A percentile compares a stretch with the other conserved stretches of the same genome.
phyloP scores from a whole-genome alignment of 495 filamentous ascomycete genomes.

The Aspergillus asperescens region DNA sequence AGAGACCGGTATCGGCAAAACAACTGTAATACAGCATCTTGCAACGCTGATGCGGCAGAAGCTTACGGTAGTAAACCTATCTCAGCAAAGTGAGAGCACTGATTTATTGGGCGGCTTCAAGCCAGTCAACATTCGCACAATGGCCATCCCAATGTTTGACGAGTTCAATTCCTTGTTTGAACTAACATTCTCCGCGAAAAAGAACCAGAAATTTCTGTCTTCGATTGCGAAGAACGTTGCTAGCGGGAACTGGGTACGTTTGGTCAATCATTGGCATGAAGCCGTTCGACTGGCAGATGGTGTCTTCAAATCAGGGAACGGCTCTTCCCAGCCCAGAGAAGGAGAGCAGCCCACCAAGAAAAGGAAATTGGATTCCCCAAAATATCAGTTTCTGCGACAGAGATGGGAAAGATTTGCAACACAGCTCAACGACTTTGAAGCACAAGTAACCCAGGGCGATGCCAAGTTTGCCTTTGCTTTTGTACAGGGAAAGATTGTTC shows the following conservation, averaged over 20 bases:
- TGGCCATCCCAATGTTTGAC: slow-evolving; percentile 86
- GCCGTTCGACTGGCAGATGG: slow-evolving; percentile 77
- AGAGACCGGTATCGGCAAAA: slow-evolving; percentile 98
- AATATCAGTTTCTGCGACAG: slow-evolving; percentile 58
- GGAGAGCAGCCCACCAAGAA: slow-evolving; percentile 71
- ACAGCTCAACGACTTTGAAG: slow-evolving; percentile 73
- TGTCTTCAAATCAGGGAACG: slow-evolving; percentile 47
- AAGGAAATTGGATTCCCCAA: slow-evolving; percentile 68
- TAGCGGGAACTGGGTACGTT: slow-evolving; percentile 75
- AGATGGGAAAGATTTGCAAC: slow-evolving; percentile 76
- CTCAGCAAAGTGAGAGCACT: slow-evolving; percentile 92
- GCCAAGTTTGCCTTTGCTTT: slow-evolving; percentile 91
- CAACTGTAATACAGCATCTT: slow-evolving; percentile 87
- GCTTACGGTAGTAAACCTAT: slow-evolving; percentile 86
- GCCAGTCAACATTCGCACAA: slow-evolving; percentile 80
- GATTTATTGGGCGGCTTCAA: slow-evolving; percentile 96
- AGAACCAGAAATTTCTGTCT: slow-evolving; percentile 80
- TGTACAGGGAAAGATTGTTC: slow-evolving; percentile 89
- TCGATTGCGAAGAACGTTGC: slow-evolving; percentile 71
- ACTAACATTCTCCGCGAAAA: slow-evolving; percentile 74
- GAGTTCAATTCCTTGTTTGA: slow-evolving; percentile 87
- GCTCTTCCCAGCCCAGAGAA: slow-evolving; percentile 29
- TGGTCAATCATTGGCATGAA: slow-evolving; percentile 82
- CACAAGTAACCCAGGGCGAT: slow-evolving; percentile 69
- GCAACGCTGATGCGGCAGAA: slow-evolving; percentile 75